Base-by-base conservation (phyloP, 306 rosid species). In the Cicer chorassanicum region DNA sequence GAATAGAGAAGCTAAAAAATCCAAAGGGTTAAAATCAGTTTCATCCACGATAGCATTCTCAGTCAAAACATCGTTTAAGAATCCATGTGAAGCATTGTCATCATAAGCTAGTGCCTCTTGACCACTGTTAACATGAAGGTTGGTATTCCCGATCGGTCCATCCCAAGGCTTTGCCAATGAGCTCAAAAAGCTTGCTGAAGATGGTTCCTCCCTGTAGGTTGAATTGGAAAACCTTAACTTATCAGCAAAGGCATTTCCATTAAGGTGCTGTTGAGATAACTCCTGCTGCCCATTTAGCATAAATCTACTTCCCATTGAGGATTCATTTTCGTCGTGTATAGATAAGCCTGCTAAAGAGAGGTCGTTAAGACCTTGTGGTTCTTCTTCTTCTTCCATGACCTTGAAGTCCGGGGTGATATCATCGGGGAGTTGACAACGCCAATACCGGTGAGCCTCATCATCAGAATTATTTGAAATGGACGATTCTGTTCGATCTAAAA, bases 381-480 rank as follows among this genome's bases (percentile, higher is more conserved):
- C 98, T 50, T 91, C 98, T 29, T 29, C 34, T 77, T 87, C 97
- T 61, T 87, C 96, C 83, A 82, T 82, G 68, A 89, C 92, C 75
- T 93, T 88, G 82, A 93, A 93, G 85, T 93, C 98, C 6, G 98
- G 98, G 8, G 97, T 93, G 82, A 93, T 91, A 66, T 93, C 98
- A 82, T 93, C 98, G 0, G 98, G 98, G 59, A 93, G 96, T 88
- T 89, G 97, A 74, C 87, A 91, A 60, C 98, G 89, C 98, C 98
- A 93, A 77, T 78, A 93, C 41, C 88, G 93, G 70, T 88, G 98
- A 42, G 93, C 94, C 86, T 93, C 98, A 0, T 93, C 98, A 71
- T 93, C 98, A 2, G 98, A 93, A 79, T 83, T 87, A 63, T 93
- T 93, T 9, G 97, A 89, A 64, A 84, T 49, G 54, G 92, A 88